These are phyloP conservation scores for Hansenula lynferdii DNA, from an alignment of 1,139 yeast species.

Conservation along the genomic window DNA sequence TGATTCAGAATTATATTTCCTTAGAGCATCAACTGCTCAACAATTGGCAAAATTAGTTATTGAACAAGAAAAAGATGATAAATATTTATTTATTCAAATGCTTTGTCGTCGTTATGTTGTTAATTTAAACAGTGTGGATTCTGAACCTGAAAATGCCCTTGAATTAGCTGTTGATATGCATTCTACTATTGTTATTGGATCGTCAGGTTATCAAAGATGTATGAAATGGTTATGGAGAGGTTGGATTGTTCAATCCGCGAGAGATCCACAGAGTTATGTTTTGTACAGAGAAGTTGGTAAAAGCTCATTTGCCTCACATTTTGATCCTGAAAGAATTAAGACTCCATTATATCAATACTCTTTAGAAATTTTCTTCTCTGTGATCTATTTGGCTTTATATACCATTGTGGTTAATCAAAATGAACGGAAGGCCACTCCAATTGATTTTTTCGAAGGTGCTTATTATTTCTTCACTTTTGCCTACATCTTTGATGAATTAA, in stretches of 20 bases:
- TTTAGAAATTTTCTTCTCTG: conserved; percentile 61
- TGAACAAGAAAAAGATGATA: conserved; percentile 51
- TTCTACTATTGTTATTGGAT: conserved; percentile 68
- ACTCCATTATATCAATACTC: conserved; percentile 81
- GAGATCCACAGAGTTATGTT: conserved; percentile 65
- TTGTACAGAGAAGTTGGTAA: conserved; percentile 58
- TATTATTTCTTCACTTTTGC: conserved; percentile 69
- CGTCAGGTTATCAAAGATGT: conserved; percentile 82
- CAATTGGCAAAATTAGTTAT: conserved; percentile 65
- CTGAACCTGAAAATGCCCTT: conserved; percentile 62
- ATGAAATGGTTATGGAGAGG: conserved; percentile 92
- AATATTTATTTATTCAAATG: conserved; percentile 70
- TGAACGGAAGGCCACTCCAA: conserved; percentile 26
- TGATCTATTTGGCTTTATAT: conserved; percentile 59
- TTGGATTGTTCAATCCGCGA: conserved; percentile 78
- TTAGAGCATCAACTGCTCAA: conserved; percentile 69
- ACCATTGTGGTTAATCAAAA: conserved; percentile 58
- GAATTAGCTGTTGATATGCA: conserved; percentile 88
- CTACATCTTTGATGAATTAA: conserved; percentile 58
- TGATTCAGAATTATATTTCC: conserved; percentile 57
- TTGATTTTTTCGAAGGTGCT: conserved; percentile 45
- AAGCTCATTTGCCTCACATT: conserved; percentile 56
- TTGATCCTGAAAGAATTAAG: conserved; percentile 77
- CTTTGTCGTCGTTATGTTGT: conserved; percentile 73
- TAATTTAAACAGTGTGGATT: conserved; percentile 56